Conservation (phyloP, 75 land plant genomes). For the Azolla pinnata region DNA sequence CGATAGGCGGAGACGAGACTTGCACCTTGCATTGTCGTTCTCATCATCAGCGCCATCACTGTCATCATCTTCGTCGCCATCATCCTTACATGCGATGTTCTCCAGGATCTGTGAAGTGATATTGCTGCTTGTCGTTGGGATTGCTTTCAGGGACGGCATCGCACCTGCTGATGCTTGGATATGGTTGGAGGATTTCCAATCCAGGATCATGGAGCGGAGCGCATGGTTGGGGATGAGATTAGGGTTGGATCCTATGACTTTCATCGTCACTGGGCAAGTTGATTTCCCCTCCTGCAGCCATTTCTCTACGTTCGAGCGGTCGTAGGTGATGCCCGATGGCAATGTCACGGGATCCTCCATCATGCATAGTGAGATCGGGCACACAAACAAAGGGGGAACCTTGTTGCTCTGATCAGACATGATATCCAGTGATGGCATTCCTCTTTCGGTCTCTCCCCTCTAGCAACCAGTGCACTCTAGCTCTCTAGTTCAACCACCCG, state of each 20-base stretch:
- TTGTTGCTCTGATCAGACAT: too few relatives aligned
- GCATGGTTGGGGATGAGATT: conserved; percentile 43
- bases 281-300: conserved; percentile 21
- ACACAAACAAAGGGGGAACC: conserved; percentile 24
- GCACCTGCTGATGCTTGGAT: conserved; percentile 30
- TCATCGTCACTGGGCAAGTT: conserved; percentile 24
- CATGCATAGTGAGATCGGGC: conserved; percentile 29
- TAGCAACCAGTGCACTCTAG: too few relatives aligned
- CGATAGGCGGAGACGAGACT: too few relatives aligned
- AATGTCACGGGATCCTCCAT: conserved; percentile 31
- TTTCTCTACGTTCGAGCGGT: conserved; percentile 22
- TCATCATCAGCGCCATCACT: too few relatives aligned
- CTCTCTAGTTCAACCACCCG: too few relatives aligned
- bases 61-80: too few relatives aligned
- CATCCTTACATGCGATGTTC: too few relatives aligned
- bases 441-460: too few relatives aligned
- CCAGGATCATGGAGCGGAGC: conserved; percentile 42
- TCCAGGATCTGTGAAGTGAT: too few relatives aligned
- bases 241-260: background rate
- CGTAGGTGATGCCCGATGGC: conserved; percentile 28
- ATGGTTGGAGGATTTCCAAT: conserved; percentile 44
- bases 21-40: too few relatives aligned
- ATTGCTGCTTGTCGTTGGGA: too few relatives aligned
- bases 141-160: conserved; percentile 43
- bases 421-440: too few relatives aligned